Percentiles rank a stretch among this genome's conserved stretches.
These are phyloP conservation scores for Taphrina communis DNA, from an alignment of 1,139 yeast genomes.

Conservation along the genomic window DNA sequence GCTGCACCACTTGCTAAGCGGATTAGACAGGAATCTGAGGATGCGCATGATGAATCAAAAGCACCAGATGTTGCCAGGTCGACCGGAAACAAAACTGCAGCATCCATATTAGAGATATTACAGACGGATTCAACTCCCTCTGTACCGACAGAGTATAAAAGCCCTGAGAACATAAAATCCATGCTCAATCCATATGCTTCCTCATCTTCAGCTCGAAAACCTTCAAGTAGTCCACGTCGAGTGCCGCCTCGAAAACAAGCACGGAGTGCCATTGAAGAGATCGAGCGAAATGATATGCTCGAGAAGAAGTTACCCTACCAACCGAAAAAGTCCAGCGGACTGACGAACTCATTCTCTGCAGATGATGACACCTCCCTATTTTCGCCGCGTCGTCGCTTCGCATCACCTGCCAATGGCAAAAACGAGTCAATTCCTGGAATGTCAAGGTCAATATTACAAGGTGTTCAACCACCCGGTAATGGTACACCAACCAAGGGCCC, in stretches of 20 bases:
- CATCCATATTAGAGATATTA: conserved; percentile 35
- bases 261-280: conserved; percentile 26
- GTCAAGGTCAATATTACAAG: neutral
- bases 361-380: conserved; percentile 21
- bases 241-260: conserved; percentile 2
- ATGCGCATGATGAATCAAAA: neutral
- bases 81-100: conserved; percentile 36
- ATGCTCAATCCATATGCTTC: conserved; percentile 39
- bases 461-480: neutral
- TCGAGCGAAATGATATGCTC: conserved; percentile 20
- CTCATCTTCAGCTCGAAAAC: conserved; percentile 15
- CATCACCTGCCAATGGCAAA: conserved; percentile 12
- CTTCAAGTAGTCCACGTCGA: conserved; percentile 8
- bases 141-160: neutral
- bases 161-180: conserved; percentile 11
- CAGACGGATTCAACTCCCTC: neutral
- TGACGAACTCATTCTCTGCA: conserved; percentile 23
- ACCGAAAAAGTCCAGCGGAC: conserved; percentile 28
- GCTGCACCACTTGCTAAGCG: conserved; percentile 38
- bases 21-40: neutral
- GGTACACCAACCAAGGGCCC: neutral
- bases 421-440: neutral
- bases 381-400: conserved; percentile 18
- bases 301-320: conserved; percentile 22
- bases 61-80: neutral